Base-by-base conservation (phyloP, 2,329 filamentous ascomycete species). In the Pyrenochaeta sp. region DNA sequence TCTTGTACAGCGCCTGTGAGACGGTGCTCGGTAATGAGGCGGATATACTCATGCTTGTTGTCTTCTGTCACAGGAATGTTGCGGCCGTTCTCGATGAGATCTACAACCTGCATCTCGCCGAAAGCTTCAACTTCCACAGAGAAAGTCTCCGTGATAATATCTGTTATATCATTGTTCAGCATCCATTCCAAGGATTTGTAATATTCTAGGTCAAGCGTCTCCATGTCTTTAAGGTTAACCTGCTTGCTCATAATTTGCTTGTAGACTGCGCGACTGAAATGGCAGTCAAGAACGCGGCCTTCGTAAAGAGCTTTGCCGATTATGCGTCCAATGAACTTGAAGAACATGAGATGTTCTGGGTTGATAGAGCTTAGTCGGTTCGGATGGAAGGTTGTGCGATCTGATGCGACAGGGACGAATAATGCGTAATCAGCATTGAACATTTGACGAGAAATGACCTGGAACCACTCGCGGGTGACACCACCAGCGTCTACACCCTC, bases 131-230 rank as follows among this genome's bases (percentile, higher is more conserved):
- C 90, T 73, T 97, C 93, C 23, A 96, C 87, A 10, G 93, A 95
- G 75, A 99, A 98, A 1, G 91, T 96, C 78, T 99, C 94, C 2
- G 91, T 95, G 67, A 98, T 95, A 69, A 98, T 92, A 70, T 98
- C 95, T 4, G 93, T 97, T 66, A 99, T 99, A 72, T 99, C 94
- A 69, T 99, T 98, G 73, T 97, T 91, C 52, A 98, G 83, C 88
- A 99, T 98, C 96, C 96, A 99, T 56, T 95, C 87, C 18, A 99
- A 84, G 12, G 94, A 98, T 77, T 98, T 99, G 86, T 98, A 97
- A 80, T 99, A 99, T 69, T 99, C 94, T 3, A 96, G 88, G 75
- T 99, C 95, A 57, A 99, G 90, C 18, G 93, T 97, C 77, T 99
- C 95, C 92, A 99, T 98, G 70, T 99, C 95, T 81, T 99, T 99